Evolutionary conservation across 192 early-diverging fungal genomes (phyloP), one percentile per base, ranked within the genome.

Genomic region (Diversispora eburnea): DNA sequence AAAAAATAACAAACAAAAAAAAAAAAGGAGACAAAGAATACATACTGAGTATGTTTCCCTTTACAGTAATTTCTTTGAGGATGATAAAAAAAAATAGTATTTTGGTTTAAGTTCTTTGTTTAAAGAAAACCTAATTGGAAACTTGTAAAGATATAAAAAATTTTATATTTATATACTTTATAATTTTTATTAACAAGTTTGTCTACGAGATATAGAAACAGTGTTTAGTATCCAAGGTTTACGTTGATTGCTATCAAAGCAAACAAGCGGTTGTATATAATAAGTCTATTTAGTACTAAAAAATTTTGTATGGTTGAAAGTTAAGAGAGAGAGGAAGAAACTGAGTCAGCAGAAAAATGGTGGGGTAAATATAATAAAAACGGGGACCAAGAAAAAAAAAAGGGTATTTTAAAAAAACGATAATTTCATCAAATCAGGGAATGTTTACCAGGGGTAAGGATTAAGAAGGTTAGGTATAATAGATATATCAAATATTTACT

Each of bases 221-320:
- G 39, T 39, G 15, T 17, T 41, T 17, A 43, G 13, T 63, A 42
- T 63, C 39, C 42, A 63, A 63, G n/a, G 15, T 45, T 42, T 68
- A 41, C 67, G 67, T 69, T 69, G 67, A 69, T 69, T 69, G 67
- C 67, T 69, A 49, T n/a, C 67, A 69, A 52, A 69, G 67, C 67
- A 55, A 69, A 54, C 22, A 17, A 69, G 25, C 67, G 67, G 42
- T 19, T 69, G 22, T 55, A 55, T 55, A 52, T 63, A 45, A 63
- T 45, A 52, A 56, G 67, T 69, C 67, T 69, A 69, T 69, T 68
- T 60, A 42, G 3, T 63, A 41, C n/a, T 8, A 41, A 43, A 62
- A 33, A 41, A 33, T 12, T 63, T 63, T 63, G 39, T 63, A 43
- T 42, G 61, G 61, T 17, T 63, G 39, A 63, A 63, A 62, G n/a